phyloP scores from a whole-genome alignment of 306 rosid genomes.

The Malus orientalis region DNA sequence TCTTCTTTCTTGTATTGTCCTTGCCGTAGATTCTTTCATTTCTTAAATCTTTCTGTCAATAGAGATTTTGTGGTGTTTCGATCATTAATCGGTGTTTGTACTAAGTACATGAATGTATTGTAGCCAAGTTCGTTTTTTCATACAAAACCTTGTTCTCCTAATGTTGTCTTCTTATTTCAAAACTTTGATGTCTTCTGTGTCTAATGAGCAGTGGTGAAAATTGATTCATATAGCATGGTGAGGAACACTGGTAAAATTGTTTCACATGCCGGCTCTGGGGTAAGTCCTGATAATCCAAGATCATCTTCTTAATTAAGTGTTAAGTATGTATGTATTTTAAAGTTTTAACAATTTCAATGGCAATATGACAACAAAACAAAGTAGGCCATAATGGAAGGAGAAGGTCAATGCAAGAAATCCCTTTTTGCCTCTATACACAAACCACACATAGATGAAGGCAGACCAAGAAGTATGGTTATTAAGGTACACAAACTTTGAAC shows the following conservation, averaged over 20 bases:
- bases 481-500: constrained; percentile 38
- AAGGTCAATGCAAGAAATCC: constrained; percentile 38
- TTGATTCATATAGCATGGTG: constrained; percentile 32
- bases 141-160: neutral
- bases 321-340: neutral
- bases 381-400: constrained; percentile 25
- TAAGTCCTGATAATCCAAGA: constrained; percentile 20
- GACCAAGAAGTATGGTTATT: constrained; percentile 73
- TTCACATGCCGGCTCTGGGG: constrained; percentile 47
- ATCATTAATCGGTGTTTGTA: too few species aligned
- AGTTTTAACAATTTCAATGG: neutral
- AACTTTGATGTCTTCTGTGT: constrained; percentile 9
- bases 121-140: neutral
- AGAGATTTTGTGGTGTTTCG: neutral
- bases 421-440: constrained; percentile 35
- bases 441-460: constrained; percentile 42
- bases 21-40: constrained; percentile 4
- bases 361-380: constrained; percentile 4
- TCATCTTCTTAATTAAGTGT: neutral
- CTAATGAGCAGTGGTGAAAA: constrained; percentile 24
- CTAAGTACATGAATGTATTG: too few species aligned
- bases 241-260: constrained; percentile 48
- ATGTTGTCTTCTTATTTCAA: constrained; percentile 1
- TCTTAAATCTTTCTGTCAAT: constrained; percentile 1
- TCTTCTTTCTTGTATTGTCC: neutral